phyloP scores from a whole-genome alignment of 1,284 basidiomycete species.

The Tilletiopsis washingtonensis region DNA sequence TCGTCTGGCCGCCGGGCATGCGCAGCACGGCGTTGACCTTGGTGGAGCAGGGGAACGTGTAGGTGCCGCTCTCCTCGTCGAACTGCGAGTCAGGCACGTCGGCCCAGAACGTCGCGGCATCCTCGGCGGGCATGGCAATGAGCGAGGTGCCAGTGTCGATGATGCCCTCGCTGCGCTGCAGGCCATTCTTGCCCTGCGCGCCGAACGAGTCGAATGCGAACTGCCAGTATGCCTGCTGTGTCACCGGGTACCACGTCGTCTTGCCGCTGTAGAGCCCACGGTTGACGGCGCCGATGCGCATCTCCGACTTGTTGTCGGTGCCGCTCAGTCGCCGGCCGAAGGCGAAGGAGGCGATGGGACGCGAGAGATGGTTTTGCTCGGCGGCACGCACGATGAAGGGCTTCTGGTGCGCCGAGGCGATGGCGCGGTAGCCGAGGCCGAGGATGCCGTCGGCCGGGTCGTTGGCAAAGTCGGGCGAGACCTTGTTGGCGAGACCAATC shows the following conservation, averaged over 20 bases:
- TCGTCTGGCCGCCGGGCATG: constrained; percentile 4
- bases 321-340: constrained; percentile 1
- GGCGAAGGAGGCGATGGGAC: constrained; percentile 3
- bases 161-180: constrained; percentile 4
- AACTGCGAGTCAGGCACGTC: constrained; percentile 3
- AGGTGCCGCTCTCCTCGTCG: constrained; percentile 2
- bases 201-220: constrained; percentile 2
- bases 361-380: constrained; percentile 1
- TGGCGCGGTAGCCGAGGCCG: constrained; percentile 6
- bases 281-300: constrained; percentile 8
- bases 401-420: neutral
- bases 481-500: constrained; percentile 2
- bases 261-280: constrained; percentile 4
- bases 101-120: constrained; percentile 5
- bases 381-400: constrained; percentile 2
- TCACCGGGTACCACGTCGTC: constrained; percentile 1
- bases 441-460: constrained; percentile 8
- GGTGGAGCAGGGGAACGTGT: constrained; percentile 3
- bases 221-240: constrained; percentile 5
- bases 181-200: neutral
- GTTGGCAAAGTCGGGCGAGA: constrained; percentile 2
- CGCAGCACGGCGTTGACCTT: constrained; percentile 3
- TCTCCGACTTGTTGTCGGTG: constrained; percentile 3
- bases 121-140: constrained; percentile 3
- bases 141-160: constrained; percentile 9